Evolutionary conservation across 2,329 filamentous ascomycete genomes (phyloP), one percentile per base, ranked within the genome.

Genomic region (Rhytidhysteron rufulum): DNA sequence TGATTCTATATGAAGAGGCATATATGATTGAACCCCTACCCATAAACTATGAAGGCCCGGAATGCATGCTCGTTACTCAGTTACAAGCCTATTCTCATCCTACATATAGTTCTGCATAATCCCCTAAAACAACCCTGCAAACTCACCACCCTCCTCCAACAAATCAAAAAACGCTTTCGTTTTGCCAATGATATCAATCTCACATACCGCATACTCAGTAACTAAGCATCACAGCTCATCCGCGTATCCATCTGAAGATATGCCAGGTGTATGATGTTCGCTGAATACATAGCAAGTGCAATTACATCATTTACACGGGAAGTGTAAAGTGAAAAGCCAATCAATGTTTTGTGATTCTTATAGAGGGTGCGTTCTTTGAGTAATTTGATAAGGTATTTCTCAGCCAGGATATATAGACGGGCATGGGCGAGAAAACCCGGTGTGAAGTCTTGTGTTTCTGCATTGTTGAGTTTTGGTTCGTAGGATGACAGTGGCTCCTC

Each of bases 401-500:
- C 42, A 1, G 58, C 53, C 35, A 64, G 52, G 0, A 42, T 49
- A 34, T 63, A 63, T 1, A 63, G 46, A 3, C 51, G 50, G 15
- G 58, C 57, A 30, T 63, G 55, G 7, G 55, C 59, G 2, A 62
- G 48, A 15, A 63, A 49, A 1, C 57, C 37, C 0, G 48, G 44
- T 1, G 48, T 48, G 30, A 55, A 60, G 17, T 55, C 21, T 31
- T 54, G 5, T 21, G 4, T 9, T 15, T 19, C 21, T 21, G 21
- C 6, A 17, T 19, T 30, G 21, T 38, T 38, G 24, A 24, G 19
- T 38, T 30, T 29, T 5, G 35, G 35, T 29, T 38, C 21, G 35
- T 19, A 35, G n/a, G n/a, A n/a, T n/a, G n/a, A n/a, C n/a, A n/a
- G n/a, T n/a, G n/a, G n/a, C n/a, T 39, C 30, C 9, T 46, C 27